Conservation (phyloP, 2,329 filamentous ascomycete genomes). For the Zarea fungicola region DNA sequence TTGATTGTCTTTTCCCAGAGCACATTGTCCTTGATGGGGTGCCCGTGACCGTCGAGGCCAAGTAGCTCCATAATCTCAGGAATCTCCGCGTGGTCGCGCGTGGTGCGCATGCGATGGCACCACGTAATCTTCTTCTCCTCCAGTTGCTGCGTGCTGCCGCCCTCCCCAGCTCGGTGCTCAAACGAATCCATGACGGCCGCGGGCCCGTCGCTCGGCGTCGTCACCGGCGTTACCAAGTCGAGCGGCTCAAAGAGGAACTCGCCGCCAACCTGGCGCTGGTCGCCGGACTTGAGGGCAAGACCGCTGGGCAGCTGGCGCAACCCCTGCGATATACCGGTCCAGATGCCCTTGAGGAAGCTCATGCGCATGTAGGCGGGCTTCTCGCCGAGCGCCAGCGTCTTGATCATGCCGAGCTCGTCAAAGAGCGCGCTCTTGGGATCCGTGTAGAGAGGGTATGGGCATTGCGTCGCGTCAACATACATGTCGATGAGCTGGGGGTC, state of each 20-base stretch:
- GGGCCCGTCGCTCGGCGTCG: slow-evolving; percentile 36
- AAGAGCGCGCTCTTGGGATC: slow-evolving; percentile 66
- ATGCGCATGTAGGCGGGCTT: slow-evolving; percentile 61
- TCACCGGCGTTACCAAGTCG: slow-evolving; percentile 38
- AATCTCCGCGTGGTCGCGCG: slow-evolving; percentile 71
- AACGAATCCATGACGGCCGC: slow-evolving; percentile 17
- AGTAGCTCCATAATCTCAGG: slow-evolving; percentile 59
- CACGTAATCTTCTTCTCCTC: slow-evolving; percentile 63
- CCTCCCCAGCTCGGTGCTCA: neutral
- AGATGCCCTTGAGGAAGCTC: slow-evolving; percentile 44
- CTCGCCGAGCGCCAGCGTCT: slow-evolving; percentile 54
- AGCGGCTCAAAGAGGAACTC: slow-evolving; percentile 70
- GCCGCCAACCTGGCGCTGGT: slow-evolving; percentile 65
- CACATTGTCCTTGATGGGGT: slow-evolving; percentile 35
- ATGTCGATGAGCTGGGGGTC: slow-evolving; percentile 61
- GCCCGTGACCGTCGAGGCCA: slow-evolving; percentile 44
- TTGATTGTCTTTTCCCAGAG: slow-evolving; percentile 42
- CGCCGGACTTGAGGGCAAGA: slow-evolving; percentile 57
- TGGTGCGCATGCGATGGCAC: slow-evolving; percentile 79
- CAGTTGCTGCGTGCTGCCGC: slow-evolving; percentile 23
- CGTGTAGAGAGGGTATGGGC: slow-evolving; percentile 70
- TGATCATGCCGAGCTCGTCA: slow-evolving; percentile 61
- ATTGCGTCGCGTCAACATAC: slow-evolving; percentile 59
- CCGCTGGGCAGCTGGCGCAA: slow-evolving; percentile 53
- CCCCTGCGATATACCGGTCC: slow-evolving; percentile 52